Base-by-base conservation (phyloP, 2,329 filamentous ascomycete genomes). In the Cladobotryum mycophilum region DNA sequence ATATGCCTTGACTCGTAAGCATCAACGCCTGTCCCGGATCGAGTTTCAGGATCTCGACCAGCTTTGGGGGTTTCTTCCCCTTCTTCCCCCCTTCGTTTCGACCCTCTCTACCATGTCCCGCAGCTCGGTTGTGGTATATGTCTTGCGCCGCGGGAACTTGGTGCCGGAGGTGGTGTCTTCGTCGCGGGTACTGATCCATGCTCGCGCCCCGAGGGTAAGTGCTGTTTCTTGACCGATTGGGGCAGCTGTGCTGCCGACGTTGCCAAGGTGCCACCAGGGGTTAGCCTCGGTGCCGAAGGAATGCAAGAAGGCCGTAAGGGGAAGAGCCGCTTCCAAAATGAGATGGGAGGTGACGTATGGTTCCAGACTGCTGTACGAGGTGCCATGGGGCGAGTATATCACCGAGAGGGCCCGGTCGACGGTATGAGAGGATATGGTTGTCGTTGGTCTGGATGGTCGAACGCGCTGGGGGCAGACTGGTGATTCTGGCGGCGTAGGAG, bases 331-430 rank as follows among this genome's bases (percentile, higher is more conserved):
- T 58, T 79, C 73, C 1, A 70, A 62, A 2, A 79, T 68, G 3
- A 86, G 76, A 59, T 85, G 79, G 0, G 74, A 72, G 2, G 75
- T 73, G 5, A 76, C 73, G 60, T 84, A 87, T 6, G 76, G 68
- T 30, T 72, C 67, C 9, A 88, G 68, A 18, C 74, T 68, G 5
- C 71, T 62, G 57, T 79, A 80, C 0, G 74, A 69, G 37, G 82
- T 76, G 12, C 83, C 83, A 59, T 86, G 82, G 0, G 84, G 83
- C 0, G 81, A 81, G 64, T 82, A 87, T 45, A 87, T 68, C 40
- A 86, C 66, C 1, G 81, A 85, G 17, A 86, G 63, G 2, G 80
- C 75, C 56, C 67, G 62, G 46, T 68, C 67, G 64, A 58, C 67
- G 62, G 54, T 61, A 59, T 63, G 48, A 57, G 67, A 56, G 2